A percentile compares a stretch with the other conserved stretches of the same genome.
Evolutionary conservation across 208 protist genomes (phyloP).

Genomic region (Leishmania aethiopica): DNA sequence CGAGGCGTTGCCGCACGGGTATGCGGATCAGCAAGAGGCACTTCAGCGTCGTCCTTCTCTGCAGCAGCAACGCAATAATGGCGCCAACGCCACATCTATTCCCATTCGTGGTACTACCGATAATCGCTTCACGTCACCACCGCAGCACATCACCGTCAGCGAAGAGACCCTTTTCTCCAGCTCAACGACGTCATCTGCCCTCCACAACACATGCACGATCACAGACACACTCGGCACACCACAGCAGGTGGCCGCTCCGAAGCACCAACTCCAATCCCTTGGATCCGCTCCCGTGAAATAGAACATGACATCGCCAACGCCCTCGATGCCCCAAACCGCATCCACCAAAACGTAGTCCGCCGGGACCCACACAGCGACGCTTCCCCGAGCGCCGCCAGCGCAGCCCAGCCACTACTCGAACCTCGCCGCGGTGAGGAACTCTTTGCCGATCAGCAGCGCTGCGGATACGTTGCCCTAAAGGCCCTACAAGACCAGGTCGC

Average conservation of each 20-base stretch:
- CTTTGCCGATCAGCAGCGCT: not conserved
- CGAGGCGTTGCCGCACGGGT: not conserved
- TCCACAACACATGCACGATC: not conserved
- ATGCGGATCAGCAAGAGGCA: not conserved
- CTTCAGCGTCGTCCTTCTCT: not conserved
- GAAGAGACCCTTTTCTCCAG: not conserved
- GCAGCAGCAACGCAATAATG: not conserved
- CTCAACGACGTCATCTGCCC: not conserved
- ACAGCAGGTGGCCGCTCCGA: too few species aligned
- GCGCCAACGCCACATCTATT: not conserved
- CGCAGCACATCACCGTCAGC: not conserved
- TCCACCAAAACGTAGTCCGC: too few species aligned
- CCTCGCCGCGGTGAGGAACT: too few species aligned
- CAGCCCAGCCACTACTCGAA: not conserved
- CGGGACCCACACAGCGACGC: too few species aligned
- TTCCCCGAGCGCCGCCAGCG: not conserved
- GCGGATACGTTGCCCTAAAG: not conserved
- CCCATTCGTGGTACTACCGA: not conserved
- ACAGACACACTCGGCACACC: not conserved
- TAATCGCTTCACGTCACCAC: not conserved
- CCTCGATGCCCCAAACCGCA: too few species aligned
- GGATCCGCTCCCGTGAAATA: too few species aligned
- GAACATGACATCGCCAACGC: too few species aligned
- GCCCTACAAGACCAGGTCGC: constrained; percentile 13
- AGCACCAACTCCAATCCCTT: too few species aligned